Base-by-base conservation (phyloP, 1,139 yeast species). In the Arxiozyma bovina region DNA sequence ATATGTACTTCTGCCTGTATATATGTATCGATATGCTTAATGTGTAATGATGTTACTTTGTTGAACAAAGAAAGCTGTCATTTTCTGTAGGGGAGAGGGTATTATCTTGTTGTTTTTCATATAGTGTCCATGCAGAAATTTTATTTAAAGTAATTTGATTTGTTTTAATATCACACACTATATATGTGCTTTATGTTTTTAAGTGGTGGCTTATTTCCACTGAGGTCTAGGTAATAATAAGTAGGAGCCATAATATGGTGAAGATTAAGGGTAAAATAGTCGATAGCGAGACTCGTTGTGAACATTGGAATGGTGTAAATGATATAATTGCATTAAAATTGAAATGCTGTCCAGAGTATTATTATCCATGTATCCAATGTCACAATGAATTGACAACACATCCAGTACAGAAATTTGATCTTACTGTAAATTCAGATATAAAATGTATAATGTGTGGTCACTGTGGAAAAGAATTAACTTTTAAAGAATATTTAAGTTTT, bases 321-420 rank as follows among this genome's bases (percentile, higher is more conserved):
- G 72, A 69, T 53, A 58, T 69, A 5, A 60, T 69, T 4, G 68
- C 69, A 20, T 50, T 69, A 22, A 65, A 62, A 53, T 66, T 68
- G 46, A 65, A 63, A 53, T 69, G 72, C 42, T 69, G 72, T 50
- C 50, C 46, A 2, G 54, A 55, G 3, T 42, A 42, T 1, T 69
- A 57, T 48, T 69, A 63, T 47, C 60, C 70, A 15, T 69, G 72
- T 48, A 57, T 58, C 45, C 48, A 61, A 25, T 69, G 72, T 49
- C 72, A 69, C 48, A 38, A 54, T 2, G 64, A 61, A 49, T 21
- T 44, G 18, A 59, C 58, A 40, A 42, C 46, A 7, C 70, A 67
- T 49, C 21, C 12, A 11, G 22, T 56, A 1, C 48, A 54, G 23
- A 60, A 56, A 46, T 66, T 56, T 51, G 57, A 60, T 41, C 21